Conservation (phyloP, 139 green algal genomes). For the Nannochloris sp. region DNA sequence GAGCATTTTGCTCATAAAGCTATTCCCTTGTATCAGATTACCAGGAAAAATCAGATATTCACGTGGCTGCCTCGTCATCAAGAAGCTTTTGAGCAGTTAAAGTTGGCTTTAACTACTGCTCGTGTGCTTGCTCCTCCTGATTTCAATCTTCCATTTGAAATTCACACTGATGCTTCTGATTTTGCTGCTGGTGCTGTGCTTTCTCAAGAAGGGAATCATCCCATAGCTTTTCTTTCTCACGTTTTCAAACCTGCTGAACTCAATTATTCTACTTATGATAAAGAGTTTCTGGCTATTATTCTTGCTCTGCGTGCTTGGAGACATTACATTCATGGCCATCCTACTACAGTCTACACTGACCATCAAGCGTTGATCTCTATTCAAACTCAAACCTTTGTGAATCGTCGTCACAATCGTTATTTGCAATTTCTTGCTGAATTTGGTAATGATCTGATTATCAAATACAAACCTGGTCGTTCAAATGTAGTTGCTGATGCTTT, state of each 20-base stretch:
- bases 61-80: conserved; percentile 6
- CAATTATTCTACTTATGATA: conserved; percentile 38
- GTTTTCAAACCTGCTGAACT: conserved; percentile 28
- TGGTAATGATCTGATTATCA: conserved; percentile 21
- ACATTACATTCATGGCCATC: conserved; percentile 22
- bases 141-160: too few species aligned
- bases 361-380: conserved; percentile 27
- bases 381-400: background rate
- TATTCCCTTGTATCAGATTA: conserved; percentile 27
- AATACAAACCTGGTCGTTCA: conserved; percentile 26
- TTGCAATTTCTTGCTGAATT: conserved; percentile 23
- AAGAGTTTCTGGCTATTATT: conserved; percentile 39
- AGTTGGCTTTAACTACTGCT: too few species aligned
- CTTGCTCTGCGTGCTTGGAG: conserved; percentile 26
- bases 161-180: too few species aligned
- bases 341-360: conserved; percentile 25
- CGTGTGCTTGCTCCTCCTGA: too few species aligned
- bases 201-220: conserved; percentile 2
- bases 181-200: too few species aligned
- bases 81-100: conserved; percentile 15
- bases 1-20: conserved; percentile 25
- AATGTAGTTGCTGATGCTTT: conserved; percentile 36
- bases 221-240: conserved; percentile 27
- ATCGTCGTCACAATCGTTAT: conserved; percentile 1
- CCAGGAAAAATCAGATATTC: conserved; percentile 18